Evolutionary conservation across 2,329 filamentous ascomycete species (phyloP).

Genomic region (Aschersonia sp.): DNA sequence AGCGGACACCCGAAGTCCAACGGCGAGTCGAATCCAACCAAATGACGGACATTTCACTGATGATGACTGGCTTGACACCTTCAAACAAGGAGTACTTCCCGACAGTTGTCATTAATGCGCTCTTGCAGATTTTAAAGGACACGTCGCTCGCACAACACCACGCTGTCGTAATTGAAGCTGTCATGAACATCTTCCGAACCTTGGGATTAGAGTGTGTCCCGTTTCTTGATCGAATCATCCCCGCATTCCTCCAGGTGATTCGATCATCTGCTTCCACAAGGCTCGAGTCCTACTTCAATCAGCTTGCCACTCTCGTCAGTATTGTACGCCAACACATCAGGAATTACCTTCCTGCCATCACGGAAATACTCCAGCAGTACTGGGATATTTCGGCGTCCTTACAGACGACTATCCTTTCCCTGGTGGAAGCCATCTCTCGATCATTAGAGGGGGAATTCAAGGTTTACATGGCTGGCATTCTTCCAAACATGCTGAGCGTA

Average conservation of each 20-base stretch:
- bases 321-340: conserved; percentile 96
- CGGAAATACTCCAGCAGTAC: conserved; percentile 75
- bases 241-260: conserved; percentile 84
- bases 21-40: conserved; percentile 46
- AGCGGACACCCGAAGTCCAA: conserved; percentile 72
- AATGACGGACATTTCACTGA: conserved; percentile 85
- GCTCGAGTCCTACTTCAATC: conserved; percentile 94
- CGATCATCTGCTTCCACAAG: conserved; percentile 61
- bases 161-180: conserved; percentile 85
- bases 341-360: conserved; percentile 75
- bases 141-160: conserved; percentile 82
- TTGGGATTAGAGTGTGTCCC: conserved; percentile 91
- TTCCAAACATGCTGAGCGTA: conserved; percentile 88
- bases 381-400: conserved; percentile 72
- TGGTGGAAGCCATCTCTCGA: conserved; percentile 87
- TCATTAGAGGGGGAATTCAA: conserved; percentile 97
- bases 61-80: conserved; percentile 93
- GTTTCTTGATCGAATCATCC: conserved; percentile 86
- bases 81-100: conserved; percentile 98
- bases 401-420: conserved; percentile 78
- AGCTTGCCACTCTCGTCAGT: conserved; percentile 79
- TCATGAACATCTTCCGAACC: conserved; percentile 98
- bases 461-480: conserved; percentile 74
- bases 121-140: conserved; percentile 85
- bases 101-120: conserved; percentile 90